Evolutionary conservation across 352 stramenopile species (phyloP).

Genomic region (Globisporangium spinosum): DNA sequence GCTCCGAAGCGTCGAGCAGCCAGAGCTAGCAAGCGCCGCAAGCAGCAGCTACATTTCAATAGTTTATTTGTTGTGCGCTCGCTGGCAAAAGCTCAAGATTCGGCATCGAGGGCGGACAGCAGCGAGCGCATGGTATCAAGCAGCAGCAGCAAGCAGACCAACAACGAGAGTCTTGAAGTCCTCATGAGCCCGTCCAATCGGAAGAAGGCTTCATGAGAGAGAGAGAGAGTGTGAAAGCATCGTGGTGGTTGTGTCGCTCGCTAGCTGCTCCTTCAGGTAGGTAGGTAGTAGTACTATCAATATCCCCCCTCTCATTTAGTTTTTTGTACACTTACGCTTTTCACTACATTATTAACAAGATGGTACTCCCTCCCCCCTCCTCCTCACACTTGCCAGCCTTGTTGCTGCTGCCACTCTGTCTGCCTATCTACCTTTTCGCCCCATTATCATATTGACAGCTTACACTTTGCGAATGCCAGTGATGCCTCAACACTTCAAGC

Average conservation of each 20-base stretch:
- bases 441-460: no score
- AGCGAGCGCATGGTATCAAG: conserved; percentile 1
- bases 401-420: not conserved
- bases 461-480: no score
- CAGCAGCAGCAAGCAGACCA: not conserved
- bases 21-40: conserved; percentile 6
- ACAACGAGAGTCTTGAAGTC: not conserved
- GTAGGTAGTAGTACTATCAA: not conserved
- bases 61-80: conserved; percentile 12
- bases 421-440: not conserved
- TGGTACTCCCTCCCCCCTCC: not conserved
- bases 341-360: conserved; percentile 14
- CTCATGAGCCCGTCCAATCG: not conserved
- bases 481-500: not conserved
- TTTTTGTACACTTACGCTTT: conserved; percentile 17
- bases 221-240: not conserved
- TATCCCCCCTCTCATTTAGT: conserved; percentile 6
- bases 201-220: not conserved
- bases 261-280: not conserved
- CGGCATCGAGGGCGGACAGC: not conserved
- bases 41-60: not conserved
- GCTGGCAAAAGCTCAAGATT: not conserved
- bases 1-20: conserved; percentile 21
- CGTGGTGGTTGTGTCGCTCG: not conserved
- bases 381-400: not conserved